Evolutionary conservation across 2,329 filamentous ascomycete genomes (phyloP), one percentile per base, ranked within the genome.

Genomic region (Hortaea werneckii): DNA sequence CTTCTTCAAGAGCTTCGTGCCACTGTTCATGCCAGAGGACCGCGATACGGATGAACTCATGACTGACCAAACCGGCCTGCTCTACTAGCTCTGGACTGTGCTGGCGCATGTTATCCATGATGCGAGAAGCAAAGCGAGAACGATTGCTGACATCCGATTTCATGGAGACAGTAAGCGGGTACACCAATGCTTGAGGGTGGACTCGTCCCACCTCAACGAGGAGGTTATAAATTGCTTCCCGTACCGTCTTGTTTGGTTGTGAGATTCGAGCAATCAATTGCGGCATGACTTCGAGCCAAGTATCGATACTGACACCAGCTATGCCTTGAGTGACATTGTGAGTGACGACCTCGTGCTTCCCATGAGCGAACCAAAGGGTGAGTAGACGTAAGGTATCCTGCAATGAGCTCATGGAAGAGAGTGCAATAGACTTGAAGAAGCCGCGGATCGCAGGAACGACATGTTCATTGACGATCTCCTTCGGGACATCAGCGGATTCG

Each of bases 11-110:
- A 28, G 86, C 94, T 66, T 99, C 94, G 55, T 98, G 92, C 92
- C 92, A 99, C 54, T 94, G 85, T 61, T 99, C 92, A 61, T 99
- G 92, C 94, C 94, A 98, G 26, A 98, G 68, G 1, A 98, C 90
- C 11, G 92, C 92, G 48, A 98, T 94, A 43, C 92, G 82, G 60
- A 99, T 96, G 46, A 99, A 79, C 64, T 99, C 94, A 60, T 92
- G 85, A 63, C 90, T 96, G 55, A 99, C 89, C 40, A 89, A 76
- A 62, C 95, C 90, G 32, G 92, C 92, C 66, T 99, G 92, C 54
- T 95, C 87, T 6, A 98, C 92, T 32, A 99, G 77, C 57, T 80
- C 84, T 13, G 87, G 82, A 61, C 89, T 96, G 63, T 99, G 94
- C 55, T 90, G 85, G 35, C 89, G 84, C 87, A 98, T 95, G 60